Percentiles rank a stretch among this genome's conserved stretches.
Conservation (phyloP, 2,329 filamentous ascomycete species). For the Beauveria caledonica region DNA sequence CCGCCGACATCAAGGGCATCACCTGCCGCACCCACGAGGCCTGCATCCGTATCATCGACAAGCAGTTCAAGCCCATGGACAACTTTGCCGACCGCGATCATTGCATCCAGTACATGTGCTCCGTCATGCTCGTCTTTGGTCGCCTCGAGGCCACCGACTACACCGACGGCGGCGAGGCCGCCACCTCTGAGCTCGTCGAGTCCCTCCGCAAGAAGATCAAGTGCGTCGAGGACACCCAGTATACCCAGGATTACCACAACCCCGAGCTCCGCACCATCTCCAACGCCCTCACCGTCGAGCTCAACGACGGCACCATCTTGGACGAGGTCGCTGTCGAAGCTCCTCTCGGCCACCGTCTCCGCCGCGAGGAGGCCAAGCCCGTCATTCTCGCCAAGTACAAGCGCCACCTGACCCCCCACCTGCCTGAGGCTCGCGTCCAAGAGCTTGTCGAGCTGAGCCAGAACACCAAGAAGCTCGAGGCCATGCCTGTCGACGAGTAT, state of each 20-base stretch:
- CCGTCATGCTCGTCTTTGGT: constrained; percentile 92
- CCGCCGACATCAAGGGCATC: constrained; percentile 86
- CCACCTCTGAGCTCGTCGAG: constrained; percentile 82
- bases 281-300: constrained; percentile 88
- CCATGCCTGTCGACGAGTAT: constrained; percentile 82
- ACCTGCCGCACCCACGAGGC: constrained; percentile 97
- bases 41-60: constrained; percentile 98
- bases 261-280: constrained; percentile 89
- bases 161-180: constrained; percentile 84
- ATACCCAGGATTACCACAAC: constrained; percentile 93
- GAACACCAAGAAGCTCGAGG: constrained; percentile 67
- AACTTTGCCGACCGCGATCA: constrained; percentile 99
- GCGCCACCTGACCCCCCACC: constrained; percentile 82
- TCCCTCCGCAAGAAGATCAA: constrained; percentile 86
- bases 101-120: constrained; percentile 99
- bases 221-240: constrained; percentile 93
- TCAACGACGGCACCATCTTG: constrained; percentile 88
- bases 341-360: constrained; percentile 82
- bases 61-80: constrained; percentile 99
- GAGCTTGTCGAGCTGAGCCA: constrained; percentile 74
- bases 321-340: constrained; percentile 91
- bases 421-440: constrained; percentile 66
- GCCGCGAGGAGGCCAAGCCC: constrained; percentile 94
- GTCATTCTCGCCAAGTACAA: constrained; percentile 94
- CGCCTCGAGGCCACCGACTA: constrained; percentile 92